These are phyloP conservation scores for Capsicum chinense DNA, from an alignment of 257 asterid genomes.

Conservation along the genomic window DNA sequence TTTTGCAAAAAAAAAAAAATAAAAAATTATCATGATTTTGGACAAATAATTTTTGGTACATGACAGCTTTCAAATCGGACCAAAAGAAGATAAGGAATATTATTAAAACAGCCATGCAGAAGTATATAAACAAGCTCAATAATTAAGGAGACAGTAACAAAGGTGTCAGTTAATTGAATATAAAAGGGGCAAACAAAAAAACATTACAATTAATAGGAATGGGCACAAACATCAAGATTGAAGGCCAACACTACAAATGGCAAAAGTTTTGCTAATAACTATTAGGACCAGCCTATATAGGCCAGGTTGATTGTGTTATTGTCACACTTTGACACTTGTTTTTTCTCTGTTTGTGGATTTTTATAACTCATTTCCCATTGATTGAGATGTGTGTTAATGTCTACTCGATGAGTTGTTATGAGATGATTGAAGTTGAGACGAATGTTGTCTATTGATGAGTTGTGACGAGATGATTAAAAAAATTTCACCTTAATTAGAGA, in stretches of 20 bases:
- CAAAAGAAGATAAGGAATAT: neutral
- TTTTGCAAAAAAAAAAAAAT: neutral
- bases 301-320: conserved; percentile 11
- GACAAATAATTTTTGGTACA: neutral
- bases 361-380: neutral
- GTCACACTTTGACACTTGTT: neutral
- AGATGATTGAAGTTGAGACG: neutral
- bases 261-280: neutral
- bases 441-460: no score
- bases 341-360: neutral
- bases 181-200: conserved; percentile 14
- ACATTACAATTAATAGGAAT: neutral
- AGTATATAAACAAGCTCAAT: neutral
- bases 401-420: neutral
- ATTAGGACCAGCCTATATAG: neutral
- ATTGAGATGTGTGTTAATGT: neutral
- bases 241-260: conserved; percentile 20
- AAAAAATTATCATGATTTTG: neutral
- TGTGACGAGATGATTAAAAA: no score
- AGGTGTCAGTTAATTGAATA: conserved; percentile 22
- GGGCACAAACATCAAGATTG: conserved; percentile 1
- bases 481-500: no score
- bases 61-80: neutral
- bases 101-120: neutral
- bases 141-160: conserved; percentile 28